Evolutionary conservation across 2,329 filamentous ascomycete species (phyloP).

Genomic region (Coniochaeta sp.): DNA sequence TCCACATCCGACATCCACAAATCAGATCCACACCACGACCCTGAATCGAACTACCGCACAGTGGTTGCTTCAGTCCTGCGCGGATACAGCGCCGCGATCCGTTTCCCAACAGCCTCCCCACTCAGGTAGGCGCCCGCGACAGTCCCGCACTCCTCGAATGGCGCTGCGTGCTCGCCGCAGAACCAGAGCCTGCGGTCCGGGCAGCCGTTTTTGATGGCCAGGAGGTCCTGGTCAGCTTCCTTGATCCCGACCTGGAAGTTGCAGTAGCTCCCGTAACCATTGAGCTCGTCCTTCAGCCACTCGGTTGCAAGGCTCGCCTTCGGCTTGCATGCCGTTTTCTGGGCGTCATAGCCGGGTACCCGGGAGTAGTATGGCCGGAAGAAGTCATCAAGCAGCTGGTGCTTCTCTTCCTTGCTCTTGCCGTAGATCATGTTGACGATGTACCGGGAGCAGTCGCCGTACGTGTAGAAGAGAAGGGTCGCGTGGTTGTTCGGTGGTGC

Average conservation of each 20-base stretch:
- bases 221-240: constrained; percentile 49
- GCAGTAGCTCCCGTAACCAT: constrained; percentile 60
- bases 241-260: constrained; percentile 57
- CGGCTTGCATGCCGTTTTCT: constrained; percentile 42
- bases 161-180: constrained; percentile 61
- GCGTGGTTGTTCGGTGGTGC: constrained; percentile 11
- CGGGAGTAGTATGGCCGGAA: constrained; percentile 59
- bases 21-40: too few species aligned
- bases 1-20: too few species aligned
- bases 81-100: background rate
- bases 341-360: constrained; percentile 47
- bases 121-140: constrained; percentile 61
- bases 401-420: constrained; percentile 6
- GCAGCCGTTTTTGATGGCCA: constrained; percentile 33
- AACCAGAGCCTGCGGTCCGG: constrained; percentile 55
- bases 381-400: constrained; percentile 7
- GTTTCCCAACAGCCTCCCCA: constrained; percentile 33
- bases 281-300: constrained; percentile 60
- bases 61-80: too few species aligned
- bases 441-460: constrained; percentile 15
- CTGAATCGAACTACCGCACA: too few species aligned
- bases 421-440: constrained; percentile 13
- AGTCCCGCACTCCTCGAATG: constrained; percentile 58
- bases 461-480: constrained; percentile 15
- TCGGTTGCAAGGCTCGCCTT: constrained; percentile 49